These are phyloP conservation scores for Melampsora allii-populina DNA, from an alignment of 1,284 basidiomycete genomes.

Conservation along the genomic window DNA sequence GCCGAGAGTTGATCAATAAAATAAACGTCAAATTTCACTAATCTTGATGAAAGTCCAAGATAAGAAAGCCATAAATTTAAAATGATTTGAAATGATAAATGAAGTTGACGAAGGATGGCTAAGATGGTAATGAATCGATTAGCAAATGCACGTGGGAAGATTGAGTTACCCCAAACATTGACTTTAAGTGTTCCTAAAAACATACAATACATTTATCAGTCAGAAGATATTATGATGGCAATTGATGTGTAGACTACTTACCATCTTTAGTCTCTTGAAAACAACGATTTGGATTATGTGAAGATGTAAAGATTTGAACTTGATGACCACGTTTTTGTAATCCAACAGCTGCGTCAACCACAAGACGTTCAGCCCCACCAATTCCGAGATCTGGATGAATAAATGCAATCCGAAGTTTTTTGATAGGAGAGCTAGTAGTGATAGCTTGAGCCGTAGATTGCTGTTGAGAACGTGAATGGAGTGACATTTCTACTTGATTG, in stretches of 20 bases:
- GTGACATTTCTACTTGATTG: background rate
- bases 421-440: background rate
- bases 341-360: constrained; percentile 92
- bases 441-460: background rate
- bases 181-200: constrained; percentile 72
- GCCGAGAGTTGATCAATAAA: constrained; percentile 94
- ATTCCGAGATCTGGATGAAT: constrained; percentile 94
- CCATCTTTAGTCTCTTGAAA: constrained; percentile 80
- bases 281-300: constrained; percentile 68
- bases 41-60: constrained; percentile 46
- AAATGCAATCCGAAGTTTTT: constrained; percentile 66
- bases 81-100: constrained; percentile 64
- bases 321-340: constrained; percentile 78
- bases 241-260: constrained; percentile 52
- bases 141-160: constrained; percentile 68
- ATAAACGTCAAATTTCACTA: constrained; percentile 65
- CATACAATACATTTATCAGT: background rate
- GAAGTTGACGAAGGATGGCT: constrained; percentile 65
- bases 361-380: constrained; percentile 91
- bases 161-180: constrained; percentile 68
- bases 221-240: background rate
- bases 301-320: constrained; percentile 90
- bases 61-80: constrained; percentile 57
- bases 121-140: constrained; percentile 78
- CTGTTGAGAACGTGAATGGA: constrained; percentile 8